Conservation (phyloP, 768 basidiomycete genomes). For the Peribolospora baueri region DNA sequence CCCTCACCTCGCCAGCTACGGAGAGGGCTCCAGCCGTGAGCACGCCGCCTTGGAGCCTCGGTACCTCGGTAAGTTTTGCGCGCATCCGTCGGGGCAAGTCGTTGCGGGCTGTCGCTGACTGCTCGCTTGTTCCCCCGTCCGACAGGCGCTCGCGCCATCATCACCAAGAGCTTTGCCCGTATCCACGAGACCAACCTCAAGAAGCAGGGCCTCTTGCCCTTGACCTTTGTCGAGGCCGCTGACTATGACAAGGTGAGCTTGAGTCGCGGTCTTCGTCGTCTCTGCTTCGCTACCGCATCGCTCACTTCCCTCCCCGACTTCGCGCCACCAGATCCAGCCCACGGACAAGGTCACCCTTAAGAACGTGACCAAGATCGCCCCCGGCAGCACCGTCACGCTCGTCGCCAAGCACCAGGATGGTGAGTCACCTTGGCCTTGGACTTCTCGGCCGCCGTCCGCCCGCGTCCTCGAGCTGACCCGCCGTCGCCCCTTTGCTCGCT, state of each 20-base stretch:
- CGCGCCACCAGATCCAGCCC: conserved; percentile 23
- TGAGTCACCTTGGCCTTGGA: conserved; percentile 18
- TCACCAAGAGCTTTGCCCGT: conserved; percentile 86
- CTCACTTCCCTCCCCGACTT: too few species aligned
- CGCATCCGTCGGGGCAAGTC: too few species aligned
- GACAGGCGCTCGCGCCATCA: conserved; percentile 53
- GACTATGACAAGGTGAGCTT: conserved; percentile 61
- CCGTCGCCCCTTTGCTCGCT: conserved; percentile 3
- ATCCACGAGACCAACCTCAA: conserved; percentile 86
- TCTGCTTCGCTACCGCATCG: too few species aligned
- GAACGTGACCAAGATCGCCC: conserved; percentile 64
- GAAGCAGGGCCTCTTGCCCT: conserved; percentile 96
- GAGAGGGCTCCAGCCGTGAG: conserved; percentile 93
- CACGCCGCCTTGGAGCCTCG: conserved; percentile 91
- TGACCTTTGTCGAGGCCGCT: conserved; percentile 67
- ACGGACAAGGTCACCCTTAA: conserved; percentile 65
- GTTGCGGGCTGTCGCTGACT: neutral
- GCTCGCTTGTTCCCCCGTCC: conserved; percentile 14
- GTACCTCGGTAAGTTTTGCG: conserved; percentile 37
- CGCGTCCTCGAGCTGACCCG: neutral
- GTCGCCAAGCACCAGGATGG: conserved; percentile 61
- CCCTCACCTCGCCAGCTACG: conserved; percentile 54
- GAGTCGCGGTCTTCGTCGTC: too few species aligned
- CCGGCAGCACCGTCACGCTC: conserved; percentile 69
- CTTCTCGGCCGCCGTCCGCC: neutral